Evolutionary conservation across 768 basidiomycete genomes (phyloP), one percentile per base, ranked within the genome.

Genomic region (Guyanaporus albipodus): DNA sequence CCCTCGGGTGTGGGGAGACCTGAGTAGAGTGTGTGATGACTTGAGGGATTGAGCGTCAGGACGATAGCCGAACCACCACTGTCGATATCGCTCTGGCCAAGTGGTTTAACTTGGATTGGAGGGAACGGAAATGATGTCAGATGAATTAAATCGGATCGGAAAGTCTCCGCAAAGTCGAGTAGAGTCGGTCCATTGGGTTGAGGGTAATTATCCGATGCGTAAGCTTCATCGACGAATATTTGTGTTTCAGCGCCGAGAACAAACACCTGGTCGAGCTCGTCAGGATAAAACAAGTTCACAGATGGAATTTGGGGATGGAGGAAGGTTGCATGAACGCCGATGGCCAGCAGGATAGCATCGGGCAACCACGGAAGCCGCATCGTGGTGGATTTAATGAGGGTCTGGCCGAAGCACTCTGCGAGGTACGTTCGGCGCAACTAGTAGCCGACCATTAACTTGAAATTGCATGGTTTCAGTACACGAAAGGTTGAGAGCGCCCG

Each of bases 1-100:
- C 67, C 73, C 47, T 74, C 73, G 2, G 51, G 62, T 1, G 73
- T 71, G 3, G 64, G 26, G 15, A 46, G 21, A 7, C 71, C 73
- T 31, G 68, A 73, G 58, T 67, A 71, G 21, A 70, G 61, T 0
- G 53, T 61, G 45, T 67, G 66, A 26, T 65, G 56, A 26, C 39
- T 27, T 1, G 57, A 48, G 3, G 60, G 27, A 23, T 42, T 50
- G 9, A 73, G 55, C 2, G 64, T 67, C 31, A 75, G 57, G 42
- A 67, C 53, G 23, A 73, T 65, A 11, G 46, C 46, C 1, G 68
- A 49, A 34, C 35, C 17, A 23, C 21, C 8, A 11, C 11, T 2
- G 17, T 45, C 28, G 32, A 29, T 14, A 17, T 33, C 15, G 8
- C 32, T n/a, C 38, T 37, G 53, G 38, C 14, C 51, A 26, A 52